phyloP scores from a whole-genome alignment of 225 moss, liverwort and hornwort genomes.

The Asterella californica region DNA sequence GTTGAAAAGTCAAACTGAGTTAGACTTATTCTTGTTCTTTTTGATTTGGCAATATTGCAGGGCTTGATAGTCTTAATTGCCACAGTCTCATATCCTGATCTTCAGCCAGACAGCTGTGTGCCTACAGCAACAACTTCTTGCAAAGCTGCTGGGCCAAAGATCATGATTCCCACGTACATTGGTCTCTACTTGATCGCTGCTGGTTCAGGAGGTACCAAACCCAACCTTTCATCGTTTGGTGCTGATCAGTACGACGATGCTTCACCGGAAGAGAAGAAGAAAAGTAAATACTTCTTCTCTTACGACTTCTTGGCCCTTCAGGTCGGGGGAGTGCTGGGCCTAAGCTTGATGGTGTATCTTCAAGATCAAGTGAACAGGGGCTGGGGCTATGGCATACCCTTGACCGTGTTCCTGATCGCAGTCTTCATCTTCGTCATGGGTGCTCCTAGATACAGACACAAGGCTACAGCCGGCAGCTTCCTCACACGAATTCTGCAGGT shows the following conservation, averaged over 20 bases:
- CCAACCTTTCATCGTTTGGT: conserved; percentile 14
- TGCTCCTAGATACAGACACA: conserved; percentile 14
- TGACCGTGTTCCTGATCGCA: neutral
- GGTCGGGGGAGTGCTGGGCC: neutral
- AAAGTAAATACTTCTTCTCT: neutral
- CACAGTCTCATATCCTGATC: neutral
- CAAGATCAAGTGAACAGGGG: neutral
- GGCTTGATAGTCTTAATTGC: neutral
- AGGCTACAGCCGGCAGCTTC: conserved; percentile 2
- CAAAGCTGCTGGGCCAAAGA: neutral
- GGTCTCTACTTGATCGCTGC: conserved; percentile 15
- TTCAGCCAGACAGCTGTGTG: conserved; percentile 1
- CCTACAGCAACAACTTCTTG: conserved; percentile 3
- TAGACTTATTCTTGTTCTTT: no score
- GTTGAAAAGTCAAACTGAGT: neutral
- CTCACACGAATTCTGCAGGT: conserved; percentile 15
- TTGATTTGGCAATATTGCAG: conserved; percentile 2
- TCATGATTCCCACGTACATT: neutral
- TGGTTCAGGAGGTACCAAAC: conserved; percentile 11
- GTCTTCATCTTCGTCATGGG: conserved; percentile 3
- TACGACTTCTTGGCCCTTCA: neutral
- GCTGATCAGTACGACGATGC: conserved; percentile 22
- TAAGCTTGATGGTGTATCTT: conserved; percentile 13
- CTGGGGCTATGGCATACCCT: conserved; percentile 1
- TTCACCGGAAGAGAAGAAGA: neutral